Evolutionary conservation across 139 green algal species (phyloP).

Genomic region (Chlorella ohadii): DNA sequence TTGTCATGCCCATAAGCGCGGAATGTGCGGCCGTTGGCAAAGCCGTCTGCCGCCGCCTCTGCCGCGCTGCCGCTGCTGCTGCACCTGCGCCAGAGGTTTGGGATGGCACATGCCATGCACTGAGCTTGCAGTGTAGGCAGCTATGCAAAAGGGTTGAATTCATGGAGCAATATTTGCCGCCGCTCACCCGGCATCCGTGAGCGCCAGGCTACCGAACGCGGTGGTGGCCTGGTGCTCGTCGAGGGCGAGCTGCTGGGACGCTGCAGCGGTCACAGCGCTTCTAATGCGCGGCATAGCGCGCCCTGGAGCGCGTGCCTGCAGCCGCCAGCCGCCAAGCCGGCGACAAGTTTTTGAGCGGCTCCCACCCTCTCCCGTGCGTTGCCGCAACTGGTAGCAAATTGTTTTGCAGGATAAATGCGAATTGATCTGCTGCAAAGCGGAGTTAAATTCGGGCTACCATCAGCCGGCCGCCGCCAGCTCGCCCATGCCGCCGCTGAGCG

Average conservation of each 20-base stretch:
- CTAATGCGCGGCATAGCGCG: conserved; percentile 13
- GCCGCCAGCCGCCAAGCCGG: too few species aligned
- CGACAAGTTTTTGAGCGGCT: too few species aligned
- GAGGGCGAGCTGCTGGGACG: not conserved
- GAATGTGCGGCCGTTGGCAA: not conserved
- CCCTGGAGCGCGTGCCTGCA: too few species aligned
- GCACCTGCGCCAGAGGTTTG: not conserved
- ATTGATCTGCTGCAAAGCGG: too few species aligned
- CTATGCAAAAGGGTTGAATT: too few species aligned
- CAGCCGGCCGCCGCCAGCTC: not conserved
- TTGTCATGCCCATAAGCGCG: conserved; percentile 16
- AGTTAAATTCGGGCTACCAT: too few species aligned
- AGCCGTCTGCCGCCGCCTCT: not conserved
- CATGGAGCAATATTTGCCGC: not conserved
- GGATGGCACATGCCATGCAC: too few species aligned
- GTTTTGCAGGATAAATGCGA: too few species aligned
- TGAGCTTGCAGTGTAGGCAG: too few species aligned
- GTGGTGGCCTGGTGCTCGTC: not conserved
- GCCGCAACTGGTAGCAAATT: too few species aligned
- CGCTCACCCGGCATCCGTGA: not conserved
- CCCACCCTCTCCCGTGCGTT: too few species aligned
- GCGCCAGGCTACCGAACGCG: not conserved
- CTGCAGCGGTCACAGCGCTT: not conserved
- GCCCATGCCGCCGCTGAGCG: too few species aligned
- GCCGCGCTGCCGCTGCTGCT: not conserved